Percentiles rank a stretch among this genome's conserved stretches.
Evolutionary conservation across 768 basidiomycete genomes (phyloP).

Genomic region (Mycena polygramma): DNA sequence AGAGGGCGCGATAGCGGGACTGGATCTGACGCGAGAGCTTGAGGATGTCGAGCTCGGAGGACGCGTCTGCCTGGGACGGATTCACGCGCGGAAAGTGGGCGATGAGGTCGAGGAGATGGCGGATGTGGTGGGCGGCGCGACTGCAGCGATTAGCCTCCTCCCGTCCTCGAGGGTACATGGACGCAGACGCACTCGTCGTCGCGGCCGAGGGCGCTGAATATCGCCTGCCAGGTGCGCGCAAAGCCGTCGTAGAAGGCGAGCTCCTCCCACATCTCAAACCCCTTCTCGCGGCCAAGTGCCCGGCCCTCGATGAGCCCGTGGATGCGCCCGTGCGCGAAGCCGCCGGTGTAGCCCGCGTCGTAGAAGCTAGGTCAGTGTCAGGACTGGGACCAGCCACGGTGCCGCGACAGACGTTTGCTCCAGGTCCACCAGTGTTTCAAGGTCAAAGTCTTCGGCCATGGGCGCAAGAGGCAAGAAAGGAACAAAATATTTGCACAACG

Average conservation of each 20-base stretch:
- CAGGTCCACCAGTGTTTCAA: conserved; percentile 71
- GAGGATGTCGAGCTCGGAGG: conserved; percentile 75
- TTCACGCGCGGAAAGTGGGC: conserved; percentile 83
- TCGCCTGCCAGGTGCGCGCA: conserved; percentile 75
- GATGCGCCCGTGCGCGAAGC: conserved; percentile 86
- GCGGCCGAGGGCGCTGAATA: conserved; percentile 57
- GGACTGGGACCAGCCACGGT: neutral
- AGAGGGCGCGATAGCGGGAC: conserved; percentile 89
- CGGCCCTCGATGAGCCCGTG: conserved; percentile 94
- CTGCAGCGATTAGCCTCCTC: neutral
- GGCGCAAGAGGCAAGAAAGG: neutral
- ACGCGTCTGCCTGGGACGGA: conserved; percentile 62
- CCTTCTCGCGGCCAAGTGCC: conserved; percentile 89
- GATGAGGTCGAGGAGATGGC: conserved; percentile 78
- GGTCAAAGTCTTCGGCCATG: conserved; percentile 57
- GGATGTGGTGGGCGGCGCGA: conserved; percentile 59
- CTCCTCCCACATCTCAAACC: conserved; percentile 98
- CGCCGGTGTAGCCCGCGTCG: conserved; percentile 80
- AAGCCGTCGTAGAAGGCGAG: conserved; percentile 94
- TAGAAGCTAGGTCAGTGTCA: conserved; percentile 74
- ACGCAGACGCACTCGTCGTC: conserved; percentile 62
- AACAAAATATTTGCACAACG: too few species aligned
- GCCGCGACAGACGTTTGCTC: conserved; percentile 68
- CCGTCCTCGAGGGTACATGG: neutral
- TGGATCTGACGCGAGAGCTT: conserved; percentile 87